Evolutionary conservation across 73 alveolate genomes (phyloP).

Genomic region (Diophrys appendiculata): DNA sequence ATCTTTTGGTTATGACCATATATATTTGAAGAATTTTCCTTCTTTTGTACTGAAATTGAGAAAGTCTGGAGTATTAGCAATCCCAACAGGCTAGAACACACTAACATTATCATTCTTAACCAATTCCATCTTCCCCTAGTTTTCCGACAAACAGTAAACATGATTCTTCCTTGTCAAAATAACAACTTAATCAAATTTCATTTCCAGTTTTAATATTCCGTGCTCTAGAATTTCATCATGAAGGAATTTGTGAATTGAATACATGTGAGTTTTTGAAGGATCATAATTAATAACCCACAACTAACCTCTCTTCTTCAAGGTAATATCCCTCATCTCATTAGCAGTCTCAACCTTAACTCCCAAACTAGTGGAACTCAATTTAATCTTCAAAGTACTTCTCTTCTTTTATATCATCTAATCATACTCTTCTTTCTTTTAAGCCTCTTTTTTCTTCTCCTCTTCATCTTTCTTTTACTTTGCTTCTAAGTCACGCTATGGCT

Average conservation of each 20-base stretch:
- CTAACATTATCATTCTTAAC: background rate
- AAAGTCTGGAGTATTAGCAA: background rate
- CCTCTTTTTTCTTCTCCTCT: background rate
- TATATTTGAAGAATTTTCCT: slow-evolving; percentile 10
- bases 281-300: no score
- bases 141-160: background rate
- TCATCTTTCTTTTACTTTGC: background rate
- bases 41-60: background rate
- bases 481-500: background rate
- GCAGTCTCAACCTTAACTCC: background rate
- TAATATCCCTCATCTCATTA: background rate
- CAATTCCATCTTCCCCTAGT: background rate
- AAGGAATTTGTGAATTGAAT: background rate
- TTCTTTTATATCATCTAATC: background rate
- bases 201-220: background rate
- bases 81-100: background rate
- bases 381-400: background rate
- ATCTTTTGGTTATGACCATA: background rate
- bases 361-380: background rate
- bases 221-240: background rate
- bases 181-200: no score
- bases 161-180: background rate
- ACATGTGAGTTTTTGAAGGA: background rate
- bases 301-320: background rate
- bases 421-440: background rate